phyloP scores from a whole-genome alignment of 331 rosid species.

The Saraca asoca region DNA sequence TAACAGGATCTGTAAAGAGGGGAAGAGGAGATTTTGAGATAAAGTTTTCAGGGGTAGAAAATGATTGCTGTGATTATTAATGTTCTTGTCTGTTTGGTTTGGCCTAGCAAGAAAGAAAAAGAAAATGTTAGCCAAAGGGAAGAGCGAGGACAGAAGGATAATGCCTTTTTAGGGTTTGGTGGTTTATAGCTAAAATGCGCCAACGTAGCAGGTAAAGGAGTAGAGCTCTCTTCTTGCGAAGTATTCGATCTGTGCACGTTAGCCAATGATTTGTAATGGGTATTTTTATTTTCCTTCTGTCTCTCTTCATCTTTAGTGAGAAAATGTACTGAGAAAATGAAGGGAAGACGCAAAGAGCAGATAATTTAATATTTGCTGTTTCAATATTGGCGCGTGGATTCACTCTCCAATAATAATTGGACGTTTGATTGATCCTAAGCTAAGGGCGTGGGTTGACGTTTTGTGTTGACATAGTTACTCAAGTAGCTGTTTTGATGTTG shows the following conservation, averaged over 20 bases:
- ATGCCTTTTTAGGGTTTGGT: conserved; percentile 44
- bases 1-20: conserved; percentile 42
- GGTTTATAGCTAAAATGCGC: conserved; percentile 55
- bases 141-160: conserved; percentile 34
- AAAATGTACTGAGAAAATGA: conserved; percentile 1
- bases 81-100: conserved; percentile 7
- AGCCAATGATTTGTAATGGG: conserved; percentile 34
- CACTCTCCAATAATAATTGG: too few relatives aligned
- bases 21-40: conserved; percentile 8
- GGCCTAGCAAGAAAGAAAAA: conserved; percentile 13
- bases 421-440: too few relatives aligned
- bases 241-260: conserved; percentile 36
- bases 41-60: conserved; percentile 45
- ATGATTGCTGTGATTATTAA: conserved; percentile 45
- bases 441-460: conserved; percentile 31
- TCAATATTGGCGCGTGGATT: neutral
- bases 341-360: conserved; percentile 23
- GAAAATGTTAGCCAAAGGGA: conserved; percentile 26
- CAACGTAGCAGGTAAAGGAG: conserved; percentile 38
- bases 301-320: neutral
- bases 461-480: conserved; percentile 35
- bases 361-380: neutral
- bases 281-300: neutral
- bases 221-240: conserved; percentile 11
- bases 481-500: conserved; percentile 50